Percentiles rank a stretch among this genome's conserved stretches.
phyloP scores from a whole-genome alignment of 441 rosid genomes.

The Erysimum cheiri region DNA sequence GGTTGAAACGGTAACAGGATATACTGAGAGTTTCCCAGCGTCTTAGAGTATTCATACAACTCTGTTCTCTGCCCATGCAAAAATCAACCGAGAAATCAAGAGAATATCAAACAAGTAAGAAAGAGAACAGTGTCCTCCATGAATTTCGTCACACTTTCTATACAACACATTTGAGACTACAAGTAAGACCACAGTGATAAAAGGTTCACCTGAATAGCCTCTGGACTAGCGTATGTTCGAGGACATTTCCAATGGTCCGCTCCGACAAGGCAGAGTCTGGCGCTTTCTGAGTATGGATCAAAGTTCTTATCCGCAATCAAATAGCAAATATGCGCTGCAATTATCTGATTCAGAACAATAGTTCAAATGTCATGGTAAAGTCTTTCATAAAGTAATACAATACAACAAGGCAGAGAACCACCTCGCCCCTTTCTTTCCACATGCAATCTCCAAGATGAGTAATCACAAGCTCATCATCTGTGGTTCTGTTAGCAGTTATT shows the following conservation, averaged over 20 bases:
- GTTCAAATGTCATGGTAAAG: slow-evolving; percentile 39
- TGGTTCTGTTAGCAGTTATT: slow-evolving; percentile 95
- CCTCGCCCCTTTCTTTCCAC: slow-evolving; percentile 99
- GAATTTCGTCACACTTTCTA: neutral
- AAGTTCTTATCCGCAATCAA: slow-evolving; percentile 92
- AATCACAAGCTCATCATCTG: slow-evolving; percentile 95
- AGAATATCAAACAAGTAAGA: neutral
- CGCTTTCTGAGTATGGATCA: slow-evolving; percentile 89
- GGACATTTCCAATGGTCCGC: slow-evolving; percentile 97
- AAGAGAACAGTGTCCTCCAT: neutral
- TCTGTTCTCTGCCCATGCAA: slow-evolving; percentile 65
- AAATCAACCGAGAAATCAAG: slow-evolving; percentile 9
- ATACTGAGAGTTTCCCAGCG: slow-evolving; percentile 74
- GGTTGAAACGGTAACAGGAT: slow-evolving; percentile 69
- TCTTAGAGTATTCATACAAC: slow-evolving; percentile 69
- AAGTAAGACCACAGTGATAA: slow-evolving; percentile 8
- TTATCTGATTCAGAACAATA: slow-evolving; percentile 59
- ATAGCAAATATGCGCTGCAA: slow-evolving; percentile 97
- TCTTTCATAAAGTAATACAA: slow-evolving; percentile 28
- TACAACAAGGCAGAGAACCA: slow-evolving; percentile 43
- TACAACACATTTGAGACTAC: slow-evolving; percentile 18
- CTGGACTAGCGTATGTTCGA: slow-evolving; percentile 89
- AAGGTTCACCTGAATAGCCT: slow-evolving; percentile 86
- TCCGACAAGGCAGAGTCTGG: slow-evolving; percentile 94
- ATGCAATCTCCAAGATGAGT: slow-evolving; percentile 96